Evolutionary conservation across 768 basidiomycete genomes (phyloP).

Genomic region (Porpolomopsis calyptriformis): DNA sequence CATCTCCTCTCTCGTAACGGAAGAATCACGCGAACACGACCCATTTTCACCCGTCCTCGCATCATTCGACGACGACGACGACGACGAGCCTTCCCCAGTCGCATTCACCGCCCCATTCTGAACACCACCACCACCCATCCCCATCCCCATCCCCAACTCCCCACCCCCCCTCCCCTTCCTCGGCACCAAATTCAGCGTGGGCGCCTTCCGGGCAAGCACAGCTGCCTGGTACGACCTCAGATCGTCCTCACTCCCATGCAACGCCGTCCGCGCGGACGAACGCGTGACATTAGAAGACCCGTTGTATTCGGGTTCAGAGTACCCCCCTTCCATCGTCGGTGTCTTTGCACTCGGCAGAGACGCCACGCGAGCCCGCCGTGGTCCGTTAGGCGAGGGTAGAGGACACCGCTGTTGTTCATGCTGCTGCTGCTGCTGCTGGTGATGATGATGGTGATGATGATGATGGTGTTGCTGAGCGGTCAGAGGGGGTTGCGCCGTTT

Average conservation of each 20-base stretch:
- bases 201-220: slow-evolving; percentile 56
- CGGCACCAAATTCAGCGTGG: slow-evolving; percentile 47
- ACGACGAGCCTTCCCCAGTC: too few relatives aligned
- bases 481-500: slow-evolving; percentile 2
- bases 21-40: slow-evolving; percentile 21
- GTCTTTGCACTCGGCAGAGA: slow-evolving; percentile 65
- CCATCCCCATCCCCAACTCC: too few relatives aligned
- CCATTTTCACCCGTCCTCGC: too few relatives aligned
- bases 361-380: slow-evolving; percentile 44
- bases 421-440: too few relatives aligned
- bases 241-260: slow-evolving; percentile 46
- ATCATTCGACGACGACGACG: slow-evolving; percentile 2
- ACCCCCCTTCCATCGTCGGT: slow-evolving; percentile 23
- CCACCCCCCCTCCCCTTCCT: slow-evolving; percentile 19
- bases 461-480: neutral
- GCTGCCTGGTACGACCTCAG: slow-evolving; percentile 66
- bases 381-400: neutral
- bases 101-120: too few relatives aligned
- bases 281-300: slow-evolving; percentile 17
- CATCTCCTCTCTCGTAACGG: slow-evolving; percentile 9
- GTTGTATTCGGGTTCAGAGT: slow-evolving; percentile 10
- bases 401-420: too few relatives aligned
- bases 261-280: slow-evolving; percentile 30
- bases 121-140: too few relatives aligned
- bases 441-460: neutral